phyloP scores from a whole-genome alignment of 257 asterid genomes.

The Fraxinus pennsylvanica region DNA sequence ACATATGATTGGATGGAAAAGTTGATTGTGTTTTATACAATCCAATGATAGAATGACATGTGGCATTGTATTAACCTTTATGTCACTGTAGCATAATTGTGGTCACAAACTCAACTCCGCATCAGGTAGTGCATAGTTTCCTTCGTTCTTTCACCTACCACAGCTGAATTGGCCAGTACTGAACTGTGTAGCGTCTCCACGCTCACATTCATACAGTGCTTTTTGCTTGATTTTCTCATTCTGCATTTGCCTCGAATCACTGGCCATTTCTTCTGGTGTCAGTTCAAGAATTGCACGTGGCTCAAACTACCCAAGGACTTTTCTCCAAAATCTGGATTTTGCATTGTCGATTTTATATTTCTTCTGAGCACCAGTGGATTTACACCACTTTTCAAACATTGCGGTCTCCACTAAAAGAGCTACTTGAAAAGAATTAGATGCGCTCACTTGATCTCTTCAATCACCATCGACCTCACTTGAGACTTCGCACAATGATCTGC shows the following conservation, averaged over 20 bases:
- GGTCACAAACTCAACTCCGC: constrained; percentile 20
- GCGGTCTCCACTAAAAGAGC: constrained; percentile 57
- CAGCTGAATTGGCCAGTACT: constrained; percentile 60
- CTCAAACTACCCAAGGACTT: constrained; percentile 51
- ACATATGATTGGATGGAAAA: too few relatives aligned
- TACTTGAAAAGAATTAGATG: constrained; percentile 72
- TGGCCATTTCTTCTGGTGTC: too few relatives aligned
- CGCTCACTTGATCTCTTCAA: constrained; percentile 40
- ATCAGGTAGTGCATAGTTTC: constrained; percentile 76
- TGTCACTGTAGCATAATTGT: too few relatives aligned
- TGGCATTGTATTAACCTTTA: too few relatives aligned
- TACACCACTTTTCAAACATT: constrained; percentile 51
- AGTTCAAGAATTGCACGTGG: too few relatives aligned
- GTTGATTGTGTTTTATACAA: too few relatives aligned
- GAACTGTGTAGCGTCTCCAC: constrained; percentile 53
- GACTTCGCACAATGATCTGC: constrained; percentile 57
- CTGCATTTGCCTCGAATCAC: too few relatives aligned
- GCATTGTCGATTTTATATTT: constrained; percentile 53
- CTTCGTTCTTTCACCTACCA: constrained; percentile 66
- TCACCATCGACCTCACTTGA: constrained; percentile 40
- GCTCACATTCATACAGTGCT: too few relatives aligned
- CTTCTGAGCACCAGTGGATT: constrained; percentile 54
- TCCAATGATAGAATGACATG: too few relatives aligned
- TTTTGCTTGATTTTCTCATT: too few relatives aligned
- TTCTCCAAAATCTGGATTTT: constrained; percentile 70